Percentiles rank a stretch among this genome's conserved stretches.
phyloP scores from a whole-genome alignment of 306 rosid species.

The Lagenaria siceraria region DNA sequence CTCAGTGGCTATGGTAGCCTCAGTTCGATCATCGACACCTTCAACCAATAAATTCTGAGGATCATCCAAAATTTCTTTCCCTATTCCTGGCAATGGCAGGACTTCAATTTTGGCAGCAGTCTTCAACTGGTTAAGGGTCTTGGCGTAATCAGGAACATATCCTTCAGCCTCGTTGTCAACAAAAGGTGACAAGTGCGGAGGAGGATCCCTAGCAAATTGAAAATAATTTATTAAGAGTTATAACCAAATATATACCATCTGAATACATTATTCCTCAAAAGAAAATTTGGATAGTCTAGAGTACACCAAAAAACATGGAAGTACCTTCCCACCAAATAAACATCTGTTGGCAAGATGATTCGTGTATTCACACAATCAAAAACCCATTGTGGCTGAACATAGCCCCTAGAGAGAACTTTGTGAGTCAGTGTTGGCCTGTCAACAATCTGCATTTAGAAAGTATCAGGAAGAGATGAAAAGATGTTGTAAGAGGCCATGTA shows the following conservation, averaged over 20 bases:
- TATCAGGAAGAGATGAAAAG: neutral
- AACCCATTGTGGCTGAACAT: constrained; percentile 95
- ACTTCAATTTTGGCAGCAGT: constrained; percentile 58
- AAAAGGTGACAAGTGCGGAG: constrained; percentile 89
- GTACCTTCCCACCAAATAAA: constrained; percentile 81
- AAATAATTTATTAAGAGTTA: neutral
- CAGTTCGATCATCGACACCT: constrained; percentile 63
- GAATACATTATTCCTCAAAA: neutral
- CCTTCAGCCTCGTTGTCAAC: constrained; percentile 68
- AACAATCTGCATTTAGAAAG: constrained; percentile 47
- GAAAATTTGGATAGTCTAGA: neutral
- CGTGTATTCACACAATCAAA: constrained; percentile 75
- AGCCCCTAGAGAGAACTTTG: constrained; percentile 58
- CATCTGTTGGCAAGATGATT: constrained; percentile 59
- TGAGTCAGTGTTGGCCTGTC: constrained; percentile 67
- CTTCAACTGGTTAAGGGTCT: constrained; percentile 58
- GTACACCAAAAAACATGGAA: neutral
- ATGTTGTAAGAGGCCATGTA: constrained; percentile 1
- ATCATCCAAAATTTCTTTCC: constrained; percentile 58
- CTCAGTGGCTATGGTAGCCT: constrained; percentile 68
- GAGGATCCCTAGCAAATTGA: constrained; percentile 40
- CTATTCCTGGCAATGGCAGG: constrained; percentile 71
- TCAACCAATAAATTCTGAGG: constrained; percentile 61
- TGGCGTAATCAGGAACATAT: constrained; percentile 81
- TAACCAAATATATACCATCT: neutral